These are phyloP conservation scores for Cercospora janseana DNA, from an alignment of 2,329 filamentous ascomycete genomes.

Conservation along the genomic window DNA sequence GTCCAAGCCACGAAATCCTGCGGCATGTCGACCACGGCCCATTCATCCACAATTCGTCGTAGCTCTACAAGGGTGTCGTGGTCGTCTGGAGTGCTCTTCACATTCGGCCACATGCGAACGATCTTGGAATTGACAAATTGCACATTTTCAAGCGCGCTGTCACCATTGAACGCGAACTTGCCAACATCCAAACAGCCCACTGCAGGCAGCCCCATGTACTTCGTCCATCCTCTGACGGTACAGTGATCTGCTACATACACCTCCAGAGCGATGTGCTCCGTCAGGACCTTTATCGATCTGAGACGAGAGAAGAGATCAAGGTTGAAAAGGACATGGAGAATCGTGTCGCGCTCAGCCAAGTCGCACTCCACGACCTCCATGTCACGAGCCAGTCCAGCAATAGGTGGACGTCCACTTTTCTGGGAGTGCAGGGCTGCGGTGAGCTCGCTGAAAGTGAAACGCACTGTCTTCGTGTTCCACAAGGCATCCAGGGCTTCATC, in stretches of 20 bases:
- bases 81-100: slow-evolving; percentile 4
- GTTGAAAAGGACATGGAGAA: background rate
- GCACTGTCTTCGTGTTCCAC: slow-evolving; percentile 15
- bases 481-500: slow-evolving; percentile 16
- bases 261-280: slow-evolving; percentile 2
- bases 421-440: background rate
- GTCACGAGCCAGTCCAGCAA: background rate
- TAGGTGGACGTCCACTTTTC: background rate
- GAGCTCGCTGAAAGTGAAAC: slow-evolving; percentile 5
- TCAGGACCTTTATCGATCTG: slow-evolving; percentile 9
- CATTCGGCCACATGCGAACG: slow-evolving; percentile 16
- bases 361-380: slow-evolving; percentile 11
- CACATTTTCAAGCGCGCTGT: slow-evolving; percentile 5
- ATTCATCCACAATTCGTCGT: background rate
- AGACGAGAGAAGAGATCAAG: slow-evolving; percentile 10
- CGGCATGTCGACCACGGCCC: background rate
- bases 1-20: slow-evolving; percentile 2
- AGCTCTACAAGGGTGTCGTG: slow-evolving; percentile 4
- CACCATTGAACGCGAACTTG: slow-evolving; percentile 1
- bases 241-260: background rate
- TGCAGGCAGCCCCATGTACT: background rate
- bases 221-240: background rate
- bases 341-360: background rate
- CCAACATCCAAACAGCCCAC: slow-evolving; percentile 7
- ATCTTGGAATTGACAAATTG: slow-evolving; percentile 12